phyloP scores from a whole-genome alignment of 345 rosid species.

The Lenwebbia sp. region DNA sequence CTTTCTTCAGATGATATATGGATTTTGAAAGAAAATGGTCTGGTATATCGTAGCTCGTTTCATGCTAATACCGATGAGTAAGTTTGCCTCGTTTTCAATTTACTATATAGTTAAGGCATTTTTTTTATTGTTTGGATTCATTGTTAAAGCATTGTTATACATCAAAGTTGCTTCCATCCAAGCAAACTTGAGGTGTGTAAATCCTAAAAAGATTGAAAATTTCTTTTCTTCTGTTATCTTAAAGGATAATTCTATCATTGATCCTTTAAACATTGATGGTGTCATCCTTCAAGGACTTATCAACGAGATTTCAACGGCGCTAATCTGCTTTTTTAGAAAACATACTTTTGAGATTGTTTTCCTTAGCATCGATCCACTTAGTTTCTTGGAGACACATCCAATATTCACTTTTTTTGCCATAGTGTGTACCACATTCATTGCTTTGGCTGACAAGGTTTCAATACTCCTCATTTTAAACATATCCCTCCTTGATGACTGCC shows the following conservation, averaged over 20 bases:
- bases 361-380: background rate
- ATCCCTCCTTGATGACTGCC: background rate
- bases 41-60: conserved; percentile 32
- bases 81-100: conserved; percentile 16
- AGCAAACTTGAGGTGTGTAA: background rate
- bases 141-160: background rate
- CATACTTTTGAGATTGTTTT: background rate
- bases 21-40: conserved; percentile 54
- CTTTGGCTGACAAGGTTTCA: background rate
- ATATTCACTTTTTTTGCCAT: background rate
- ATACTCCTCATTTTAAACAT: background rate
- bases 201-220: background rate
- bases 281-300: background rate
- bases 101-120: background rate
- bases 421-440: background rate
- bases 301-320: background rate
- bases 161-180: background rate
- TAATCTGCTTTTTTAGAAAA: background rate
- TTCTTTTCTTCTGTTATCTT: background rate
- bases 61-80: conserved; percentile 36
- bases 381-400: background rate
- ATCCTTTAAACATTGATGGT: background rate
- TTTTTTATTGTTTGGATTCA: background rate
- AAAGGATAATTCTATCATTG: background rate
- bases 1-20: conserved; percentile 63